Evolutionary conservation across 2,329 filamentous ascomycete genomes (phyloP), one percentile per base, ranked within the genome.

Genomic region (Geosmithia flava): DNA sequence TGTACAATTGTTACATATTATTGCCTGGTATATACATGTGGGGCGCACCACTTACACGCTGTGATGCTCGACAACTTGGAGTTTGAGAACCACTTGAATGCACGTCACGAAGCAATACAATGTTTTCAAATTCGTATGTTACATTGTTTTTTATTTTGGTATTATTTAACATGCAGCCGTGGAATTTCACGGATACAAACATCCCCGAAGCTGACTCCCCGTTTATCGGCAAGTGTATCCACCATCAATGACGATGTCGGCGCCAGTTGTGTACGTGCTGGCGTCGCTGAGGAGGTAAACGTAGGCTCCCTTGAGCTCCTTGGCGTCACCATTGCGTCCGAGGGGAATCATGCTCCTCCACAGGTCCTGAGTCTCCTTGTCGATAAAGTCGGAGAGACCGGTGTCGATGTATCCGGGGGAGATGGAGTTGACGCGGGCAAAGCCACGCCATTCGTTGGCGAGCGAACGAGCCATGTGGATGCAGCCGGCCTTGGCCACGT

Each of bases 231-330:
- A 50, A 27, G 51, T 52, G 49, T 83, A 83, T 45, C 80, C 80
- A 54, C 81, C 82, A 61, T 86, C 83, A 49, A 85, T 76, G 52
- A 84, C 66, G 45, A 87, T 70, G 58, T 85, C 80, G 11, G 76
- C 70, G 2, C 75, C 83, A 27, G 83, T 87, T 16, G 80, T 85
- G 65, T 85, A 87, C 47, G 75, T 80, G 48, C 78, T 77, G 2
- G 83, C 83, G 60, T 87, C 83, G 45, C 76, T 82, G 30, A 83
- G 80, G 46, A 87, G 71, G 63, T 85, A 87, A 48, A 87, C 68
- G 61, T 81, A 87, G 40, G 80, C 81, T 11, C 80, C 82, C 66
- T 85, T 84, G 54, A 86, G 67, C 68, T 86, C 82, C 55, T 80
- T 75, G 5, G 75, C 66, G 50, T 76, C 66, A 8, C 80, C 81